Percentiles rank a stretch among this genome's conserved stretches.
Conservation (phyloP, 306 rosid genomes). For the Lathyrus aphaca region DNA sequence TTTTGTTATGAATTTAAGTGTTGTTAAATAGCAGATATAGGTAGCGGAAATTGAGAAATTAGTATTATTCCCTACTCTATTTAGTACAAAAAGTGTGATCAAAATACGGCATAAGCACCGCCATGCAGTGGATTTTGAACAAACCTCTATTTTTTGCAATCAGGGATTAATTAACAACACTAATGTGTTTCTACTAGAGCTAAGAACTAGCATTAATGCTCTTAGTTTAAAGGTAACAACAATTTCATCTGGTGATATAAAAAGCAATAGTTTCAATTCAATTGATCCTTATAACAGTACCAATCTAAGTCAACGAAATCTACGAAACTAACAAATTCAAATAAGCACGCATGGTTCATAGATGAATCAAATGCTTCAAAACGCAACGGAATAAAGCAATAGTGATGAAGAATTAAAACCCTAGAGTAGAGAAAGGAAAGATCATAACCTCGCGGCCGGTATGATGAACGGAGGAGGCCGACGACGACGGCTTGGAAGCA, state of each 20-base stretch:
- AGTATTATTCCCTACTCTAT: not conserved
- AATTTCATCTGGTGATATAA: slow-evolving; percentile 1
- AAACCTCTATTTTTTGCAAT: not conserved
- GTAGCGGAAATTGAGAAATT: not conserved
- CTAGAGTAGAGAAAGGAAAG: slow-evolving; percentile 29
- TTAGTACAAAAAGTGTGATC: not conserved
- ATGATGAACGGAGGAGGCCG: slow-evolving; percentile 58
- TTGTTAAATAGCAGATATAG: not conserved
- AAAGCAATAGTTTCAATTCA: slow-evolving; percentile 12
- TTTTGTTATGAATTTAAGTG: not conserved
- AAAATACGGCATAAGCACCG: not conserved
- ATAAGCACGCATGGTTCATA: not conserved
- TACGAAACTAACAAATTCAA: not conserved
- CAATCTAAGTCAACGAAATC: slow-evolving; percentile 34
- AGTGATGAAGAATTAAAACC: slow-evolving; percentile 32
- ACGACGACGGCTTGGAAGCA: slow-evolving; percentile 65
- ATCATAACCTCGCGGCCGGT: slow-evolving; percentile 72
- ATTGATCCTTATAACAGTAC: slow-evolving; percentile 14
- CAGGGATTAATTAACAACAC: not conserved
- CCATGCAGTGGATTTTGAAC: not conserved
- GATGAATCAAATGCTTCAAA: not conserved
- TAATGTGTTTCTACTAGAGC: not conserved
- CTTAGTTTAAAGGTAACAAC: slow-evolving; percentile 15
- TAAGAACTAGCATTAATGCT: not conserved
- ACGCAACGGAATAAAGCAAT: slow-evolving; percentile 3